Percentiles rank a stretch among this genome's conserved stretches.
Conservation (phyloP, 768 basidiomycete genomes). For the Chalciporus chontae region DNA sequence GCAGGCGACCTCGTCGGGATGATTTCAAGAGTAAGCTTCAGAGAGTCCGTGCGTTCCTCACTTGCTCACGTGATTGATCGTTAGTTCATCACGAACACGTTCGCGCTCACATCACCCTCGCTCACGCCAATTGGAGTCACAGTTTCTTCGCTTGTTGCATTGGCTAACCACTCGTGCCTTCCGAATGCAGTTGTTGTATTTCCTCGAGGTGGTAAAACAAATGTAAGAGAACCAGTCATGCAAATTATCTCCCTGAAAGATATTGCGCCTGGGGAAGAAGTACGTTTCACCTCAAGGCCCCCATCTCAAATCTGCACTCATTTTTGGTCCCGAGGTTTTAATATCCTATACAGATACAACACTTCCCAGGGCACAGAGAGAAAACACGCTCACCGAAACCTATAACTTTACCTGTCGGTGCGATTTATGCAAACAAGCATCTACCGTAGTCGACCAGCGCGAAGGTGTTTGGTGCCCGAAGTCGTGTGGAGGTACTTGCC, state of each 20-base stretch:
- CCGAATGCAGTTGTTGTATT: constrained; percentile 93
- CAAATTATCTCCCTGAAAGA: constrained; percentile 68
- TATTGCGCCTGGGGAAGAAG: constrained; percentile 70
- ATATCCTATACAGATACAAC: constrained; percentile 88
- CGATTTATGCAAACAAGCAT: constrained; percentile 42
- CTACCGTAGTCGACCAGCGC: constrained; percentile 51
- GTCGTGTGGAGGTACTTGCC: constrained; percentile 61
- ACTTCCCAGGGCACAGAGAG: constrained; percentile 54
- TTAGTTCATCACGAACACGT: constrained; percentile 90
- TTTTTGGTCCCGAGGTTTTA: constrained; percentile 48
- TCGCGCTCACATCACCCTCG: constrained; percentile 76
- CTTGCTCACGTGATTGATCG: background rate
- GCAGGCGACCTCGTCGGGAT: constrained; percentile 64
- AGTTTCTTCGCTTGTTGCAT: constrained; percentile 74
- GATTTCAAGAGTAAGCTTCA: constrained; percentile 59
- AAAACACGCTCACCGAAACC: constrained; percentile 56
- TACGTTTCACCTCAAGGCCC: constrained; percentile 23
- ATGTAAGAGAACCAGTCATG: constrained; percentile 55
- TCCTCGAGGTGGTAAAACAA: constrained; percentile 47
- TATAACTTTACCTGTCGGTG: constrained; percentile 82
- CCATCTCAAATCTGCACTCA: background rate
- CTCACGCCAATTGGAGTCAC: constrained; percentile 80
- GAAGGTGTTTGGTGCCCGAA: constrained; percentile 69
- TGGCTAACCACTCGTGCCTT: constrained; percentile 86
- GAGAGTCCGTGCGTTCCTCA: background rate